Evolutionary conservation across 2,329 filamentous ascomycete species (phyloP).

Genomic region (Corniculantispora saksenae): DNA sequence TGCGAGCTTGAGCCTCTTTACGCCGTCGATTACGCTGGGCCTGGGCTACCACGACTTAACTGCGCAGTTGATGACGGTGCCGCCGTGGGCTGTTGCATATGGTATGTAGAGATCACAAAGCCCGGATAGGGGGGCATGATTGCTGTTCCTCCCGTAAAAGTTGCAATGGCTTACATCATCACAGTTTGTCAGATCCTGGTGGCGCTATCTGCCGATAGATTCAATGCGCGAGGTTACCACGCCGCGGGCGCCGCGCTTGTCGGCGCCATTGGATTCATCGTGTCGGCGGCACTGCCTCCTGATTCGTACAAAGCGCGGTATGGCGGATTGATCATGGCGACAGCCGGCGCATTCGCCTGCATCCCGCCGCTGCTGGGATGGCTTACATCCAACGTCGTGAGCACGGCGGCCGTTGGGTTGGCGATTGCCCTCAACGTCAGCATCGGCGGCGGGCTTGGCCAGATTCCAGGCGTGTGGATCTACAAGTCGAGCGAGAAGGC

Average conservation of each 20-base stretch:
- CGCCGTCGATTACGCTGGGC: constrained; percentile 48
- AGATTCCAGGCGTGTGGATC: constrained; percentile 74
- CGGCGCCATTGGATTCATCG: constrained; percentile 54
- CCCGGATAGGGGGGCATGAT: constrained; percentile 62
- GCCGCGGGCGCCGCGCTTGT: constrained; percentile 44
- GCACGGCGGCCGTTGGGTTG: constrained; percentile 64
- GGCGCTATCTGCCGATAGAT: constrained; percentile 64
- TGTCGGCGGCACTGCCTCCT: constrained; percentile 63
- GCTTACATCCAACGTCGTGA: constrained; percentile 67
- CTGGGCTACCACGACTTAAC: constrained; percentile 45
- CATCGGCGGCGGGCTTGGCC: constrained; percentile 65
- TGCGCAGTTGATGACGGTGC: constrained; percentile 46
- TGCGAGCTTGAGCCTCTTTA: constrained; percentile 51
- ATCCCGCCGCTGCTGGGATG: constrained; percentile 72
- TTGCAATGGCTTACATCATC: too few relatives aligned
- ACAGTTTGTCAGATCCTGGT: constrained; percentile 42
- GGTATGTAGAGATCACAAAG: background rate
- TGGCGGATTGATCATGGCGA: constrained; percentile 67
- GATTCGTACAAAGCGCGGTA: constrained; percentile 63
- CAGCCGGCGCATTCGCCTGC: constrained; percentile 66
- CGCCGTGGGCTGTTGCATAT: constrained; percentile 29
- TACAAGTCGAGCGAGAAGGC: constrained; percentile 64
- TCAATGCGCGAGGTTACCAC: constrained; percentile 54
- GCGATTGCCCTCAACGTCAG: constrained; percentile 72
- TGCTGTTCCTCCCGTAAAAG: too few relatives aligned